Percentiles rank a stretch among this genome's conserved stretches.
phyloP scores from a whole-genome alignment of 2,329 filamentous ascomycete species.

The Parastagonospora avenae region DNA sequence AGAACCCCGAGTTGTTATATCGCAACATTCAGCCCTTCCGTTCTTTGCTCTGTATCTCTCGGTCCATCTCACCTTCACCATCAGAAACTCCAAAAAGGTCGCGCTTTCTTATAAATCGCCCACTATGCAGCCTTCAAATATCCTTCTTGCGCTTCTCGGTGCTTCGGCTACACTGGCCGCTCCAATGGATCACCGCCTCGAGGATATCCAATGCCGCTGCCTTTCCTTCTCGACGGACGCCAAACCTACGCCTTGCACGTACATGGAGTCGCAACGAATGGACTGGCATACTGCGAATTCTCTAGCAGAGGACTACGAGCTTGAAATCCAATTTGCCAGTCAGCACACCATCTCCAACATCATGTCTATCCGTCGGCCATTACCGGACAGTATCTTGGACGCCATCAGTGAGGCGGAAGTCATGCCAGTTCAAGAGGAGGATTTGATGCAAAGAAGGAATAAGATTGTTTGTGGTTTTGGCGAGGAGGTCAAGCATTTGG shows the following conservation, averaged over 20 bases:
- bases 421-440: slow-evolving; percentile 4
- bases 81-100: neutral
- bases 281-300: slow-evolving; percentile 30
- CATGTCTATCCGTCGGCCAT: slow-evolving; percentile 19
- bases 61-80: neutral
- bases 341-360: slow-evolving; percentile 23
- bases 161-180: slow-evolving; percentile 12
- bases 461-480: slow-evolving; percentile 32
- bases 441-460: slow-evolving; percentile 17
- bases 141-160: slow-evolving; percentile 9
- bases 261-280: slow-evolving; percentile 24
- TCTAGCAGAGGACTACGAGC: slow-evolving; percentile 24
- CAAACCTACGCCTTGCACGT: slow-evolving; percentile 24
- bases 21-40: neutral
- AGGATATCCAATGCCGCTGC: slow-evolving; percentile 33
- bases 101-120: too few species aligned
- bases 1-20: neutral
- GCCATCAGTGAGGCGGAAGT: slow-evolving; percentile 16
- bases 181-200: slow-evolving; percentile 16
- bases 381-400: slow-evolving; percentile 25
- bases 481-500: slow-evolving; percentile 25
- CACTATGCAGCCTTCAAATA: neutral
- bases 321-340: slow-evolving; percentile 33
- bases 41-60: neutral
- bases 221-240: slow-evolving; percentile 26